These are phyloP conservation scores for Proteromonas lacertae DNA, from an alignment of 352 stramenopile genomes.

Conservation along the genomic window DNA sequence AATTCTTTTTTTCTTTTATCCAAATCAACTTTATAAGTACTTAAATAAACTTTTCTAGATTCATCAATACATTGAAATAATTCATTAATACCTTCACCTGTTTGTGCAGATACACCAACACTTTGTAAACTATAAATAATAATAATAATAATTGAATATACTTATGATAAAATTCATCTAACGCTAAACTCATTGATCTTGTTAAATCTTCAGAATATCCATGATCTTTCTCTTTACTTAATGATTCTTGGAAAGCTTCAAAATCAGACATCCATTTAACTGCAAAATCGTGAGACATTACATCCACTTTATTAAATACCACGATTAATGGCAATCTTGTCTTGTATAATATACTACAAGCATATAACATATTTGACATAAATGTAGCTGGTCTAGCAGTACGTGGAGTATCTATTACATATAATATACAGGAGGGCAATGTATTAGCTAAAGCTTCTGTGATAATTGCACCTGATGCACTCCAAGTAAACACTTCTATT, in stretches of 20 bases:
- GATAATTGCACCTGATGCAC: conserved; percentile 80
- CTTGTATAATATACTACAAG: conserved; percentile 91
- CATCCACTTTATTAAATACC: conserved; percentile 1
- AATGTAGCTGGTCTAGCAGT: conserved; percentile 83
- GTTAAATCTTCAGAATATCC: conserved; percentile 61
- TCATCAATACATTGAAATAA: conserved; percentile 57
- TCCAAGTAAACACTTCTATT: conserved; percentile 99
- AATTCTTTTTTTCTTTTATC: too few relatives aligned
- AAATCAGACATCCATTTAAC: conserved; percentile 97
- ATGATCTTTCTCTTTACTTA: conserved; percentile 46
- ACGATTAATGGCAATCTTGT: conserved; percentile 37
- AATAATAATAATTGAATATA: conserved; percentile 15
- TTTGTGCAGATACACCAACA: conserved; percentile 66
- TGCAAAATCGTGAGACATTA: conserved; percentile 19
- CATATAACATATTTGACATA: conserved; percentile 99
- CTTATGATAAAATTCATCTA: conserved; percentile 25
- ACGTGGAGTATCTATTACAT: conserved; percentile 86
- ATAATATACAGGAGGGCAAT: conserved; percentile 83
- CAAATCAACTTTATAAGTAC: too few relatives aligned
- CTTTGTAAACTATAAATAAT: conserved; percentile 39
- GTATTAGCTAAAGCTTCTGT: conserved; percentile 72
- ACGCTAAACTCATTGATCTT: conserved; percentile 37
- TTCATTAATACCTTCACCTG: conserved; percentile 62
- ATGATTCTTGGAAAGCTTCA: conserved; percentile 73
- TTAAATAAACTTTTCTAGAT: conserved; percentile 25